phyloP scores from a whole-genome alignment of 352 stramenopile species.

The Phytophthora pini region DNA sequence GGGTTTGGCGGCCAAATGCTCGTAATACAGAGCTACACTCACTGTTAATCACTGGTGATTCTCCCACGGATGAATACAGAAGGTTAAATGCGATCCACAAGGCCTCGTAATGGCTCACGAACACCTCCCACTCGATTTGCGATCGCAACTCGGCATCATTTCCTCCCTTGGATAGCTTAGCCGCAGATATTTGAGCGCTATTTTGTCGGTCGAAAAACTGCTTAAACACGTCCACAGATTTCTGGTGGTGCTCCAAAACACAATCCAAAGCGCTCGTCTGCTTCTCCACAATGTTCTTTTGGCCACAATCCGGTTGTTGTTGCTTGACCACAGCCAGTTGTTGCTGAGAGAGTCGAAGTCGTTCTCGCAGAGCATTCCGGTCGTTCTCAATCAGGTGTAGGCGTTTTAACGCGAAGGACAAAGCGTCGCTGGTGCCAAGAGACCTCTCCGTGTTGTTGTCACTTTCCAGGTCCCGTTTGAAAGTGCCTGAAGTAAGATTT shows the following conservation, averaged over 20 bases:
- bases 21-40: not conserved
- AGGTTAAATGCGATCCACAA: slow-evolving; percentile 36
- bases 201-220: slow-evolving; percentile 6
- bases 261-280: slow-evolving; percentile 8
- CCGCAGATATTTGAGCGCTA: not conserved
- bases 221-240: slow-evolving; percentile 28
- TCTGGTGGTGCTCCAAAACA: slow-evolving; percentile 24
- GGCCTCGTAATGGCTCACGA: slow-evolving; percentile 32
- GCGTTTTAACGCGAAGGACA: slow-evolving; percentile 20
- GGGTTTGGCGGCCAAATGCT: slow-evolving; percentile 9
- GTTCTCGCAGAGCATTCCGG: slow-evolving; percentile 16
- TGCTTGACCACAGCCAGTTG: slow-evolving; percentile 22
- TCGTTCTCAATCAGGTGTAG: slow-evolving; percentile 27
- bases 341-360: slow-evolving; percentile 18
- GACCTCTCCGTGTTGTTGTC: not conserved
- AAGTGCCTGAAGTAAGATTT: not conserved
- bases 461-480: not conserved
- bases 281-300: not conserved
- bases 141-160: not conserved
- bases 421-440: not conserved
- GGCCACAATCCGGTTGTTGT: not conserved
- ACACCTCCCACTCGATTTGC: slow-evolving; percentile 11
- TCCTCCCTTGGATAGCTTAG: not conserved
- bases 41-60: not conserved
- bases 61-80: slow-evolving; percentile 12